Conservation (phyloP, 352 stramenopile genomes). For the Aphanomyces stellatus region DNA sequence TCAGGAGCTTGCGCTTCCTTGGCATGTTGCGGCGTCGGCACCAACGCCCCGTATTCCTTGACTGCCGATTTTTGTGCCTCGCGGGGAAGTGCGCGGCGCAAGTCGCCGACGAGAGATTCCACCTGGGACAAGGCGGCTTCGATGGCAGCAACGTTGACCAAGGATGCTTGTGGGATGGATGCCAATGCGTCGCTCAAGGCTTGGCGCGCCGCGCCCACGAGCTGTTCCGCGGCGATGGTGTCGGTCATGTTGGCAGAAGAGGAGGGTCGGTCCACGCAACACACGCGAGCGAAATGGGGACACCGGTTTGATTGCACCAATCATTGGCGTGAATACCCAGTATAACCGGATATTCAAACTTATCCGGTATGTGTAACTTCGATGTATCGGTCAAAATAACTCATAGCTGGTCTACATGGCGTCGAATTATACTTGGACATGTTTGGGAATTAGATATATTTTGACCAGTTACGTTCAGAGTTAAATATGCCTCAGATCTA, state of each 20-base stretch:
- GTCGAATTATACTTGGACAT: too few relatives aligned
- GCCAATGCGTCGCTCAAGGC: not conserved
- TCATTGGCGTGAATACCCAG: not conserved
- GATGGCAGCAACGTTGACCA: not conserved
- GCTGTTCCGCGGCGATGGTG: not conserved
- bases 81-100: not conserved
- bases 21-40: not conserved
- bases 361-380: not conserved
- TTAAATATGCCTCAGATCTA: not conserved
- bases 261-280: too few relatives aligned
- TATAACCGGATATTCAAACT: not conserved
- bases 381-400: not conserved
- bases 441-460: too few relatives aligned
- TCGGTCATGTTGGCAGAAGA: too few relatives aligned
- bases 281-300: not conserved
- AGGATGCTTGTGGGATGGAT: not conserved
- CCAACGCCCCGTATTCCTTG: not conserved
- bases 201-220: not conserved
- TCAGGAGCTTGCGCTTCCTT: constrained; percentile 24
- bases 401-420: not conserved
- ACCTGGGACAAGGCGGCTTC: not conserved
- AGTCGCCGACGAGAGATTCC: not conserved
- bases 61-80: not conserved
- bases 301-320: not conserved
- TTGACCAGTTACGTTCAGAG: not conserved